A percentile compares a stretch with the other conserved stretches of the same genome.
Conservation (phyloP, 2,329 filamentous ascomycete genomes). For the Colletotrichum agaves region DNA sequence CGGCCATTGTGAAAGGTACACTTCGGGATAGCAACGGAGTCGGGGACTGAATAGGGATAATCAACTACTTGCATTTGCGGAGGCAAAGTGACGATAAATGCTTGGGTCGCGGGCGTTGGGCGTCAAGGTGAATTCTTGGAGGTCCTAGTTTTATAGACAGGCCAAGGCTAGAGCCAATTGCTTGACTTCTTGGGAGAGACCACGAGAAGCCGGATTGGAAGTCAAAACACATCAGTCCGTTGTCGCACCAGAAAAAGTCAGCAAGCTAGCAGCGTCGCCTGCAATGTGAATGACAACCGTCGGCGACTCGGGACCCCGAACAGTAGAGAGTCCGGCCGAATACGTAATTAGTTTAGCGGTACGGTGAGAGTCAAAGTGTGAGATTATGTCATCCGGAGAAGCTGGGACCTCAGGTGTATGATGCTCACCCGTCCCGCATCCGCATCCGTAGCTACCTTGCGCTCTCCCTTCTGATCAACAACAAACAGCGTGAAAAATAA, state of each 20-base stretch:
- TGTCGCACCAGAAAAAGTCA: slow-evolving; percentile 11
- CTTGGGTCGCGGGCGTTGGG: slow-evolving; percentile 28
- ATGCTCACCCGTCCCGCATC: slow-evolving; percentile 32
- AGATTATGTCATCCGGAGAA: slow-evolving; percentile 28
- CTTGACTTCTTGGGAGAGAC: not conserved
- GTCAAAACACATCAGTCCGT: slow-evolving; percentile 1
- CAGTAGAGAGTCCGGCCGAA: slow-evolving; percentile 13
- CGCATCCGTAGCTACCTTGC: slow-evolving; percentile 22
- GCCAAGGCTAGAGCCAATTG: not conserved
- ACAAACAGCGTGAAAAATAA: slow-evolving; percentile 24
- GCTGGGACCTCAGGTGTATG: slow-evolving; percentile 29
- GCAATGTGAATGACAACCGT: not conserved
- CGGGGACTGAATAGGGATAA: slow-evolving; percentile 13
- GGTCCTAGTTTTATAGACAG: slow-evolving; percentile 8
- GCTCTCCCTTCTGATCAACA: slow-evolving; percentile 35
- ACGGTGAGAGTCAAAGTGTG: not conserved
- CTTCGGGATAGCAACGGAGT: slow-evolving; percentile 34
- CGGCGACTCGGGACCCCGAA: not conserved
- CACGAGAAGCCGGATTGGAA: not conserved
- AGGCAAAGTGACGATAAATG: slow-evolving; percentile 23
- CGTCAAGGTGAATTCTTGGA: slow-evolving; percentile 13
- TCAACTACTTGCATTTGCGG: slow-evolving; percentile 10
- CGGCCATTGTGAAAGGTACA: not conserved
- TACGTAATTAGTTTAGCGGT: slow-evolving; percentile 15
- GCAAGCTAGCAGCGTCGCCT: not conserved